Percentiles rank a stretch among this genome's conserved stretches.
These are phyloP conservation scores for Drosera capensis DNA, from an alignment of 148 eudicot genomes.

Conservation along the genomic window DNA sequence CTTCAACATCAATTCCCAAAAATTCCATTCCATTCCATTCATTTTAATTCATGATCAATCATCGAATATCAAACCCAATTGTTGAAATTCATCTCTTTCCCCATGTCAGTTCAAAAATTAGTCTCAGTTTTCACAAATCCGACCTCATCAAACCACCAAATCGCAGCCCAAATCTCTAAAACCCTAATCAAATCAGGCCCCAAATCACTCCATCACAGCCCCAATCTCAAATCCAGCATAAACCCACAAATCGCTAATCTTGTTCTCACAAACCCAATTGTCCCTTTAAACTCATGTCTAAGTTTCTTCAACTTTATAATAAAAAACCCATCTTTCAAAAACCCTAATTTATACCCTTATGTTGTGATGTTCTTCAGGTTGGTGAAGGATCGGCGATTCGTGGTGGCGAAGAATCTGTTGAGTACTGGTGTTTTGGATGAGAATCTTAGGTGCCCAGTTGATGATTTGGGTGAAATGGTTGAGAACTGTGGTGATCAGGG, in stretches of 20 bases:
- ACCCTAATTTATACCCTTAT: conserved; percentile 31
- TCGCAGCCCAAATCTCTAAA: conserved; percentile 30
- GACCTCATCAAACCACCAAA: conserved; percentile 21
- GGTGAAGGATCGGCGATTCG: conserved; percentile 28
- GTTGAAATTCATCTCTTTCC: too few relatives aligned
- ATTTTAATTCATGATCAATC: too few relatives aligned
- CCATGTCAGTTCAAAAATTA: conserved; percentile 39
- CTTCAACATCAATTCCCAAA: too few relatives aligned
- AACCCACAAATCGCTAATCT: conserved; percentile 32
- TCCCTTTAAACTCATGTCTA: conserved; percentile 37
- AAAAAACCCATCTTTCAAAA: conserved; percentile 17
- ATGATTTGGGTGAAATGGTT: conserved; percentile 24
- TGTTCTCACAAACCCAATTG: conserved; percentile 44
- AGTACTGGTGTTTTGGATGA: conserved; percentile 18
- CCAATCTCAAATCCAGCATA: conserved; percentile 19
- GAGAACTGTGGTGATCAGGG: conserved; percentile 17
- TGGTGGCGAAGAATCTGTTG: conserved; percentile 35
- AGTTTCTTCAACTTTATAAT: conserved; percentile 40
- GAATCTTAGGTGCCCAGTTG: conserved; percentile 28
- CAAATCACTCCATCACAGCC: conserved; percentile 17
- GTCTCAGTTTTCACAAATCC: conserved; percentile 18
- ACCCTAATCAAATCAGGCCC: conserved; percentile 18
- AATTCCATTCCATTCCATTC: too few relatives aligned
- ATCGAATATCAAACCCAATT: too few relatives aligned
- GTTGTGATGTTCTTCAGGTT: conserved; percentile 40